phyloP scores from a whole-genome alignment of 352 stramenopile species.

The Phytophthora quininea region DNA sequence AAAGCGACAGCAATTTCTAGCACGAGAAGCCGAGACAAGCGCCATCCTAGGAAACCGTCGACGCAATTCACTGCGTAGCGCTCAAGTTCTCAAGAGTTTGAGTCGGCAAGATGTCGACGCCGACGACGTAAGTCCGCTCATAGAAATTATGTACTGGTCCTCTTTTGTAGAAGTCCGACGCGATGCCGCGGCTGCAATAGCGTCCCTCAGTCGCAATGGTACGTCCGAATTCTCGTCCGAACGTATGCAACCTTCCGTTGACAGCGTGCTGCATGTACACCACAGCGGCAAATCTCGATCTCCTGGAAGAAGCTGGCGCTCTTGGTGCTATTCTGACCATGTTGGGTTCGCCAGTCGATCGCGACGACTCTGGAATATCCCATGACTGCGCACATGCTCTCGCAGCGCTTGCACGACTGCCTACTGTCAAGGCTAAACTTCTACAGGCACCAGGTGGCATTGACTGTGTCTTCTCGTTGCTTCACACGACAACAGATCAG shows the following conservation, averaged over 20 bases:
- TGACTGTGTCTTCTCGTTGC: slow-evolving; percentile 70
- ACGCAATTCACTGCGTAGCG: slow-evolving; percentile 36
- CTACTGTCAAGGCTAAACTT: slow-evolving; percentile 62
- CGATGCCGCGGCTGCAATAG: slow-evolving; percentile 75
- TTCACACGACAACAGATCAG: slow-evolving; percentile 52
- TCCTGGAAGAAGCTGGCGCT: slow-evolving; percentile 70
- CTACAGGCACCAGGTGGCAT: slow-evolving; percentile 70
- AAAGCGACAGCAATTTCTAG: slow-evolving; percentile 32
- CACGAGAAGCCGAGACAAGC: slow-evolving; percentile 28
- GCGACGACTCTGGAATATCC: slow-evolving; percentile 64
- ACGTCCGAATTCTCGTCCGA: slow-evolving; percentile 1
- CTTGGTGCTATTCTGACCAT: slow-evolving; percentile 82
- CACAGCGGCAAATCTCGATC: slow-evolving; percentile 66
- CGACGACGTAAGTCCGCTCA: slow-evolving; percentile 73
- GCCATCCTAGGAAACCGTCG: slow-evolving; percentile 17
- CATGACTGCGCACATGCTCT: slow-evolving; percentile 73
- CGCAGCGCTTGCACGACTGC: slow-evolving; percentile 57
- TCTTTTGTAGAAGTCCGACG: slow-evolving; percentile 81
- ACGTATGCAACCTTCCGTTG: not conserved
- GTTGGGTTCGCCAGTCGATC: slow-evolving; percentile 53
- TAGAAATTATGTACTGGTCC: slow-evolving; percentile 90
- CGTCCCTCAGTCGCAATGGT: slow-evolving; percentile 80
- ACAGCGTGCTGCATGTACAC: not conserved
- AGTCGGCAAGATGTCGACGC: slow-evolving; percentile 61
- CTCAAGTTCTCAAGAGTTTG: slow-evolving; percentile 36